These are phyloP conservation scores for Diutina catenulata DNA, from an alignment of 1,139 yeast species.

Conservation along the genomic window DNA sequence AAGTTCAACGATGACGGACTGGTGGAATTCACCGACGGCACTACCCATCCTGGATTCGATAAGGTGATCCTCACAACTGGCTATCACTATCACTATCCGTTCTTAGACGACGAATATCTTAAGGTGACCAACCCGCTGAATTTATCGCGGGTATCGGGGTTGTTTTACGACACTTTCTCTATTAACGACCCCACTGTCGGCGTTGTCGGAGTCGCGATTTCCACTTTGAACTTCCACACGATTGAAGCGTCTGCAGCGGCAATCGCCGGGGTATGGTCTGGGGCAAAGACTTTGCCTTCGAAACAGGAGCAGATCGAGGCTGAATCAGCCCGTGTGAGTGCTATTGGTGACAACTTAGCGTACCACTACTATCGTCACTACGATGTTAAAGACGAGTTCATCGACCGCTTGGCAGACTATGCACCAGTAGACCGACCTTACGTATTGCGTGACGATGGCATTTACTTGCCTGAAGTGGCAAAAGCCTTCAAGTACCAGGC, in stretches of 20 bases:
- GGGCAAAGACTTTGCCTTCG: constrained; percentile 14
- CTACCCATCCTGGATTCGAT: constrained; percentile 15
- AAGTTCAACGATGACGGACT: constrained; percentile 16
- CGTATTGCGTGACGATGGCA: constrained; percentile 17
- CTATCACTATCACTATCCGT: constrained; percentile 24
- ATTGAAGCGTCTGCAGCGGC: constrained; percentile 34
- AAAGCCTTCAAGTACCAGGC: constrained; percentile 15
- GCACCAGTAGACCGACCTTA: constrained; percentile 16
- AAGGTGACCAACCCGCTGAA: constrained; percentile 17
- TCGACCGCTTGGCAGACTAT: constrained; percentile 14
- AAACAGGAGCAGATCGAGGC: constrained; percentile 19
- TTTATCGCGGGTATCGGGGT: constrained; percentile 21
- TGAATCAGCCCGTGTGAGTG: constrained; percentile 15
- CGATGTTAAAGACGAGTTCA: constrained; percentile 14
- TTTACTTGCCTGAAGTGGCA: constrained; percentile 15
- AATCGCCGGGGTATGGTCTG: constrained; percentile 36
- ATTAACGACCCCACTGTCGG: constrained; percentile 32
- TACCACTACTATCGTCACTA: constrained; percentile 18
- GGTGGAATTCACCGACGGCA: constrained; percentile 27
- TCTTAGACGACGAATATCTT: constrained; percentile 12
- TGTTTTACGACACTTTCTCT: constrained; percentile 26
- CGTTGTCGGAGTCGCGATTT: constrained; percentile 26
- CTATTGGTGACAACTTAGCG: constrained; percentile 14
- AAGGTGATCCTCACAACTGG: constrained; percentile 25
- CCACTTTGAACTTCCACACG: constrained; percentile 28